phyloP scores from a whole-genome alignment of 306 rosid genomes.

The Crataegus laevigata region DNA sequence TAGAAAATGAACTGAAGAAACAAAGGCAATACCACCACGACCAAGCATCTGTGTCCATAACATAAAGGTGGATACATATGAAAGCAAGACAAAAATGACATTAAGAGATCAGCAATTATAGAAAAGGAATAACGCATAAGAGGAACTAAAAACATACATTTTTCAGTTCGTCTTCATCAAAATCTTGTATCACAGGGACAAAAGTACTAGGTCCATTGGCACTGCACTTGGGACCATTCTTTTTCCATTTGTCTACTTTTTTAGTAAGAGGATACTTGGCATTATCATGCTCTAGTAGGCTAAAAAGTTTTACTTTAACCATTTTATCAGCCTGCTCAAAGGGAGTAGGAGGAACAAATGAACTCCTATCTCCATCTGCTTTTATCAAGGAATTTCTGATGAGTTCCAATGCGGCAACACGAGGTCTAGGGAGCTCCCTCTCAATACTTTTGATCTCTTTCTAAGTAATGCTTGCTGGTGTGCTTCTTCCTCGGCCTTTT shows the following conservation, averaged over 20 bases:
- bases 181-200: conserved; percentile 65
- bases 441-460: conserved; percentile 88
- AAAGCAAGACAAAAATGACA: background rate
- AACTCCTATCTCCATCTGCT: conserved; percentile 91
- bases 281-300: conserved; percentile 77
- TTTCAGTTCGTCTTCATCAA: conserved; percentile 67
- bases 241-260: conserved; percentile 56
- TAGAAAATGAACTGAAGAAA: background rate
- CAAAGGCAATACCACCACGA: background rate
- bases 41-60: background rate
- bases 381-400: conserved; percentile 70
- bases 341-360: conserved; percentile 83
- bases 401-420: conserved; percentile 63
- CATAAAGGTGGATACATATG: background rate
- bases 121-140: conserved; percentile 1
- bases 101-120: background rate
- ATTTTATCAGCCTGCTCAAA: conserved; percentile 88
- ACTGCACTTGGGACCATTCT: conserved; percentile 51
- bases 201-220: conserved; percentile 35
- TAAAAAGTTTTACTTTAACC: conserved; percentile 63
- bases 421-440: conserved; percentile 95
- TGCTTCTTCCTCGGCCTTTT: conserved; percentile 83
- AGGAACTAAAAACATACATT: conserved; percentile 37
- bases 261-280: conserved; percentile 78
- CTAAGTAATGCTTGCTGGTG: conserved; percentile 73